Base-by-base conservation (phyloP, 225 moss, liverwort and hornwort species). In the Marchantia paleacea region DNA sequence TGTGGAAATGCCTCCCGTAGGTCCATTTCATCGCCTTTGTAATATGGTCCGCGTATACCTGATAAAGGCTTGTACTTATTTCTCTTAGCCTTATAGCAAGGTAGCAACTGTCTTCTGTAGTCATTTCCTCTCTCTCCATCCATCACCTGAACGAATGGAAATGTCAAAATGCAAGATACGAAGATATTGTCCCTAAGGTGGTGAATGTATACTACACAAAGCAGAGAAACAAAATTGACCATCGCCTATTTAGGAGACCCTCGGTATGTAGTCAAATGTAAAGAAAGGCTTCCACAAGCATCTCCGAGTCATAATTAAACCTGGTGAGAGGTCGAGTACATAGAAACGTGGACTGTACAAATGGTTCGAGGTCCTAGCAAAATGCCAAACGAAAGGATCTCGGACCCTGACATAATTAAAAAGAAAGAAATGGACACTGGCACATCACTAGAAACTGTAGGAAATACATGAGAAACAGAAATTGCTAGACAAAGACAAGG, bases 61-160 rank as follows among this genome's bases (percentile, higher is more conserved):
- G 88, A 24, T 16, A 90, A 78, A 18, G 94, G 94, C 69, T 75
- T 89, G 83, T 86, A 97, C 28, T 78, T 73, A 19, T 89, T 94
- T 18, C 97, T 81, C 48, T 89, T 92, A 13, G 83, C 87, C 84
- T 97, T 97, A 67, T 97, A 97, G 77, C 76, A 78, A 52, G 97
- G 97, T 78, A 93, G 79, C 75, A 94, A 86, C 12, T 84, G 82
- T 75, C 80, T 89, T 55, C 97, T 85, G 28, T 87, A 94, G 3
- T 97, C 97, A 78, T 97, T 97, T 47, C 97, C 97, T 77, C 90
- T 86, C 88, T 93, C 94, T 55, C 97, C 97, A 85, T 97, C 97
- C 93, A 97, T 91, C 28, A 97, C 89, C 89, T 89, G 72, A 52
- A 77, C 52, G n/a, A 52, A 22, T 58, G 22, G 13, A 9, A 68